phyloP scores from a whole-genome alignment of 2,329 filamentous ascomycete genomes.

The Diaporthe caulivora region DNA sequence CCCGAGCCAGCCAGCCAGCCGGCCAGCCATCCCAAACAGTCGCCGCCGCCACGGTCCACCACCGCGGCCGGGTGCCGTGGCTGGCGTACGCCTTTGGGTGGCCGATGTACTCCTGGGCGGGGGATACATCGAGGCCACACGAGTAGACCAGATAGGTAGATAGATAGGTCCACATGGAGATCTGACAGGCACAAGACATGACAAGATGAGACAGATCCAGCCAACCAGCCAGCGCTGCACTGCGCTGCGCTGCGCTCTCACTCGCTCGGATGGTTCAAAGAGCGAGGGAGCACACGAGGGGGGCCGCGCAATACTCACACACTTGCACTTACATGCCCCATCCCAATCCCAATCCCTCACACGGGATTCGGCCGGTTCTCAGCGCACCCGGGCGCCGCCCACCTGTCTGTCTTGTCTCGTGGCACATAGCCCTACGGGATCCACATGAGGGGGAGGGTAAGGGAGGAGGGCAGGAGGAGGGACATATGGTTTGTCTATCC shows the following conservation, averaged over 20 bases:
- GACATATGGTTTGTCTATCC: not conserved
- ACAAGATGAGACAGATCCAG: not conserved
- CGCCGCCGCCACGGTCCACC: slow-evolving; percentile 10
- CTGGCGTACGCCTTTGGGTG: not conserved
- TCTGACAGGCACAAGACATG: not conserved
- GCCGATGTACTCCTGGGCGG: slow-evolving; percentile 10
- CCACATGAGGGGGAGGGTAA: not conserved
- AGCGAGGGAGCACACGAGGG: slow-evolving; percentile 14
- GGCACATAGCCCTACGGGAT: slow-evolving; percentile 13
- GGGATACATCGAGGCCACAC: slow-evolving; percentile 17
- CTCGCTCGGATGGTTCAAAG: not conserved
- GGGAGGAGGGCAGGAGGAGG: not conserved
- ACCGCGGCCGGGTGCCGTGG: not conserved
- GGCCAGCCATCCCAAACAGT: slow-evolving; percentile 12
- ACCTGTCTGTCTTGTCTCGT: not conserved
- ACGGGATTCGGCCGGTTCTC: slow-evolving; percentile 8
- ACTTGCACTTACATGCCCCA: not conserved
- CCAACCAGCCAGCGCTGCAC: not conserved
- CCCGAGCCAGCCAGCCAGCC: not conserved
- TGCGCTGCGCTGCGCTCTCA: not conserved
- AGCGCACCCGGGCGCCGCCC: slow-evolving; percentile 25
- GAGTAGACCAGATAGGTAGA: not conserved
- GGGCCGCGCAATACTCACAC: slow-evolving; percentile 13
- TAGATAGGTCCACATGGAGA: not conserved
- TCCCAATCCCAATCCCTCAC: not conserved